These are phyloP conservation scores for Neoconidiobolus thromboides DNA, from an alignment of 371 early-diverging fungal species.

Conservation along the genomic window DNA sequence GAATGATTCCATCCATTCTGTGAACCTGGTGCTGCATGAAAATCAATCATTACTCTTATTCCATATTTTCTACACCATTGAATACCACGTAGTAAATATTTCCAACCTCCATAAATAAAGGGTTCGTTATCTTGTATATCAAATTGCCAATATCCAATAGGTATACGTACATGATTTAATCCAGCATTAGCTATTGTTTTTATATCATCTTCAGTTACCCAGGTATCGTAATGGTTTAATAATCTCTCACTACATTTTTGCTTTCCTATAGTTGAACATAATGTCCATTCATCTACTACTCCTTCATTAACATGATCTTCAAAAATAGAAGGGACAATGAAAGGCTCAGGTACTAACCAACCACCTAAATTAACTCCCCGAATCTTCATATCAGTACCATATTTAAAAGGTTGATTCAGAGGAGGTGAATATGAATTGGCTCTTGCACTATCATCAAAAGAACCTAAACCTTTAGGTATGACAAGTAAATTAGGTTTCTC, in stretches of 20 bases:
- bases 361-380: slow-evolving; percentile 45
- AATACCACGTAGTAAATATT: slow-evolving; percentile 22
- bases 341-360: slow-evolving; percentile 36
- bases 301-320: slow-evolving; percentile 9
- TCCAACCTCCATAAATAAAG: slow-evolving; percentile 11
- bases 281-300: slow-evolving; percentile 26
- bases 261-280: slow-evolving; percentile 15
- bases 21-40: slow-evolving; percentile 41
- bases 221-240: slow-evolving; percentile 19
- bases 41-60: slow-evolving; percentile 31
- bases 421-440: slow-evolving; percentile 6
- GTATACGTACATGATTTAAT: slow-evolving; percentile 25
- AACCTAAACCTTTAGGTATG: not conserved
- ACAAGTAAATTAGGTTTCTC: not conserved
- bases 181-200: slow-evolving; percentile 15
- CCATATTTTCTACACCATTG: slow-evolving; percentile 28
- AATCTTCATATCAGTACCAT: slow-evolving; percentile 9
- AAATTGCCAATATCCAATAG: slow-evolving; percentile 23
- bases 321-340: slow-evolving; percentile 19
- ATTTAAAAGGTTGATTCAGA: slow-evolving; percentile 13
- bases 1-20: slow-evolving; percentile 30
- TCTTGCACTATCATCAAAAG: not conserved
- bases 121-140: slow-evolving; percentile 10
- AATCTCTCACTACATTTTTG: slow-evolving; percentile 14
- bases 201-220: slow-evolving; percentile 24